Evolutionary conservation across 805 yeast genomes (phyloP), one percentile per base, ranked within the genome.

Genomic region (Zygosaccharomyces bailii): DNA sequence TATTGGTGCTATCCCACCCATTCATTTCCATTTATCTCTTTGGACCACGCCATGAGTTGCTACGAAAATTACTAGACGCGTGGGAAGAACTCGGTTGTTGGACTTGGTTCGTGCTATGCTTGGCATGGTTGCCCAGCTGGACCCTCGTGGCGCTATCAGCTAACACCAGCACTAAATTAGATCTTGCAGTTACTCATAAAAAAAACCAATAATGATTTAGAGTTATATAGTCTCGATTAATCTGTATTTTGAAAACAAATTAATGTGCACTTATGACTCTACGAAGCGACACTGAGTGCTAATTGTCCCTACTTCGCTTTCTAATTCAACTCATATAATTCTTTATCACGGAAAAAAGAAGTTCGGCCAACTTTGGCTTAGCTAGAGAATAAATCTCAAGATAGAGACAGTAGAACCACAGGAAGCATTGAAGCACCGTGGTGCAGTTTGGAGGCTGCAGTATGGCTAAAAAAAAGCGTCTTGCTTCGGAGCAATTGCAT

Each of bases 51-150:
- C 51, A 68, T 1, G 68, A 71, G 0, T 62, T 69, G 4, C 63
- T 52, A 5, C 42, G 68, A 7, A 79, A 80, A 0, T 67, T 89
- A 11, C 60, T 82, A 8, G 70, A 76, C 20, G 79, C 87, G 2
- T 86, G 90, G 84, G 58, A 69, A 19, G 77, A 80, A 30, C 66
- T 86, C 45, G 84, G 84, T 44, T 82, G 85, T 47, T 88, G 96
- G 91, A 85, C 96, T 0, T 88, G 96, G 90, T 74, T 78, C 45
- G 75, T 86, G 18, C 60, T 89, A 1, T 70, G 80, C 32, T 67
- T 82, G 33, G 86, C 88, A 0, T 89, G 96, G 96, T 61, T 82
- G 30, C 95, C 97, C 2, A 74, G 80, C 4, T 91, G 98, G 98
- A 34, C 80, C 3, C 55, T 68, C 11, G 54, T 67, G 9, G 61